A percentile compares a stretch with the other conserved stretches of the same genome.
Evolutionary conservation across 2,329 filamentous ascomycete genomes (phyloP).

Genomic region (Pestalotiopsis sp.): DNA sequence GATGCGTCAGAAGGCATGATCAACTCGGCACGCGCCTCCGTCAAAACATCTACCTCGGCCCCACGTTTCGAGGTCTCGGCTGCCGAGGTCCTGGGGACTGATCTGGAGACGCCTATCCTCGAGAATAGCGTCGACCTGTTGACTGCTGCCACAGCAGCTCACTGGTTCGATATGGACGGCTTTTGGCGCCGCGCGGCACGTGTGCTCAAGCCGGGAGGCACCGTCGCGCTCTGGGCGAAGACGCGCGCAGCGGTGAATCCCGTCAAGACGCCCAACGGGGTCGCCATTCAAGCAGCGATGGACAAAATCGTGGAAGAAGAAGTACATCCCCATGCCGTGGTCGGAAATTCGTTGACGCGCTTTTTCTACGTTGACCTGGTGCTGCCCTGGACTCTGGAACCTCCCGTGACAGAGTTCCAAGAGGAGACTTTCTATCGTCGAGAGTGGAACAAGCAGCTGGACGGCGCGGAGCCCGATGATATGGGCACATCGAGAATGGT

Average conservation of each 20-base stretch:
- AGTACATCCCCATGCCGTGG: slow-evolving; percentile 40
- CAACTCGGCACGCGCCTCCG: slow-evolving; percentile 41
- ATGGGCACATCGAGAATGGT: slow-evolving; percentile 20
- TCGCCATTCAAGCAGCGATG: slow-evolving; percentile 43
- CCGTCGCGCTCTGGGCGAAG: slow-evolving; percentile 50
- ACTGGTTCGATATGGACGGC: slow-evolving; percentile 59
- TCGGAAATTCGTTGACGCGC: slow-evolving; percentile 44
- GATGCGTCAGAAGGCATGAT: slow-evolving; percentile 61
- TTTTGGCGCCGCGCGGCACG: slow-evolving; percentile 53
- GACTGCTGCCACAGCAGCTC: slow-evolving; percentile 51
- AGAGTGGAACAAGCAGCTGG: slow-evolving; percentile 41
- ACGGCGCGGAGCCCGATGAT: slow-evolving; percentile 30
- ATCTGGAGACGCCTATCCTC: slow-evolving; percentile 28
- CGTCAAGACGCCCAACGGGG: slow-evolving; percentile 39
- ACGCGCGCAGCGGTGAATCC: slow-evolving; percentile 31
- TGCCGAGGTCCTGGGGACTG: slow-evolving; percentile 45
- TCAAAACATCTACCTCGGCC: slow-evolving; percentile 29
- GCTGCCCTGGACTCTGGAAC: slow-evolving; percentile 51
- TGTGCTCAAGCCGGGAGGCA: slow-evolving; percentile 55
- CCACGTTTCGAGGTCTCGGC: slow-evolving; percentile 45
- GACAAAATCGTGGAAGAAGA: slow-evolving; percentile 38
- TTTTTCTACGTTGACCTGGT: slow-evolving; percentile 43
- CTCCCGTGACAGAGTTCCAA: slow-evolving; percentile 40
- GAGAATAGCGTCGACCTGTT: slow-evolving; percentile 50
- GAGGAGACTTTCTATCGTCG: slow-evolving; percentile 39